Evolutionary conservation across 495 filamentous ascomycete species (phyloP).

Genomic region (Podospora tetraspora): DNA sequence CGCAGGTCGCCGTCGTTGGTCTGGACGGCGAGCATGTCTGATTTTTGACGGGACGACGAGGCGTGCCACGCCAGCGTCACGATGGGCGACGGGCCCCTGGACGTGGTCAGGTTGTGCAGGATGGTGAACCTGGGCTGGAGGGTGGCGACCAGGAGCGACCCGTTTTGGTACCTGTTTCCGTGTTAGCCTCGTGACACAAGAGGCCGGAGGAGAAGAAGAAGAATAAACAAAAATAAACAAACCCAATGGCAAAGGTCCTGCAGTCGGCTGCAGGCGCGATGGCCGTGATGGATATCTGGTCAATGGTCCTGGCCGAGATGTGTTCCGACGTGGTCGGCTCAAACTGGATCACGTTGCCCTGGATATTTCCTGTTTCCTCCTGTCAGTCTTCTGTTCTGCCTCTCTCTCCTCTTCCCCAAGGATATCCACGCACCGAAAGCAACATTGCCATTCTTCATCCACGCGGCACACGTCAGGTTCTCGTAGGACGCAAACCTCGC

Average conservation of each 20-base stretch:
- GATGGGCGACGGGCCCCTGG: slow-evolving; percentile 78
- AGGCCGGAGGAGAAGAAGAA: background rate
- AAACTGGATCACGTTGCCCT: slow-evolving; percentile 92
- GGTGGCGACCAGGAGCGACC: slow-evolving; percentile 83
- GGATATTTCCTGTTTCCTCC: slow-evolving; percentile 61
- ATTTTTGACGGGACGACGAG: slow-evolving; percentile 93
- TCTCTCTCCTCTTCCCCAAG: background rate
- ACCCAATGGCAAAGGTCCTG: slow-evolving; percentile 96
- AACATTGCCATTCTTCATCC: slow-evolving; percentile 98
- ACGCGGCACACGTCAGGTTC: slow-evolving; percentile 73
- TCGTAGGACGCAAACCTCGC: slow-evolving; percentile 89
- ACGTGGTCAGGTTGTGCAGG: slow-evolving; percentile 82
- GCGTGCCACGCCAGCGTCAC: slow-evolving; percentile 93
- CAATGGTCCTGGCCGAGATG: slow-evolving; percentile 86
- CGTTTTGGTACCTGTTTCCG: slow-evolving; percentile 78
- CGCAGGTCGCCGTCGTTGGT: slow-evolving; percentile 86
- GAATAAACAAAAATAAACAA: slow-evolving; percentile 28
- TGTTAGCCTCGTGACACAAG: slow-evolving; percentile 21
- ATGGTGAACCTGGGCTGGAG: slow-evolving; percentile 93
- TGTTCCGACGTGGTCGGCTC: slow-evolving; percentile 91
- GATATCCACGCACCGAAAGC: slow-evolving; percentile 67
- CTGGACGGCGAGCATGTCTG: slow-evolving; percentile 95
- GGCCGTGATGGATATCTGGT: slow-evolving; percentile 83
- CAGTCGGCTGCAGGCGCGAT: slow-evolving; percentile 89
- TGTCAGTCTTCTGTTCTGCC: slow-evolving; percentile 16